Conservation (phyloP, 495 filamentous ascomycete genomes). For the Aspergillus wentii region DNA sequence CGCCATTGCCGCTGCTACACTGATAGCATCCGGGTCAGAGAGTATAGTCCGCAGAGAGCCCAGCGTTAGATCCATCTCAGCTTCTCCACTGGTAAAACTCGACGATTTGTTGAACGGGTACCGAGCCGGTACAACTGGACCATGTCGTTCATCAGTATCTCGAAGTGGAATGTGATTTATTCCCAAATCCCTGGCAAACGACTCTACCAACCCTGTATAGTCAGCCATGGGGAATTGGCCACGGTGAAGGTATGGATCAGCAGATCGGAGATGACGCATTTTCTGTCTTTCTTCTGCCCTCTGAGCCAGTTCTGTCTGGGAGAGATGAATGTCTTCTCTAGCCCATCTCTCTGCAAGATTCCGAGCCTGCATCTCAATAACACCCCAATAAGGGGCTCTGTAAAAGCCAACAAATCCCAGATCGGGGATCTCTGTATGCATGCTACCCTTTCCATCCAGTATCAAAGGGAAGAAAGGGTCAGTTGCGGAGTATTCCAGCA, state of each 20-base stretch:
- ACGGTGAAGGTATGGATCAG: conserved; percentile 31
- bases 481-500: conserved; percentile 48
- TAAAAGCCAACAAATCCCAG: conserved; percentile 85
- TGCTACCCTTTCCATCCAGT: conserved; percentile 60
- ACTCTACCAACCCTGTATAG: conserved; percentile 74
- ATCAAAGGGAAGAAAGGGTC: conserved; percentile 62
- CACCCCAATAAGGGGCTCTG: conserved; percentile 79
- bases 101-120: conserved; percentile 14
- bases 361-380: conserved; percentile 82
- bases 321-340: background rate
- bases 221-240: conserved; percentile 78
- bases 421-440: conserved; percentile 54
- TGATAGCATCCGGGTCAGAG: background rate
- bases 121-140: conserved; percentile 33
- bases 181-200: conserved; percentile 52
- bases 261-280: conserved; percentile 20
- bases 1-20: conserved; percentile 30
- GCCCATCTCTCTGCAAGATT: conserved; percentile 49
- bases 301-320: conserved; percentile 8
- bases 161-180: conserved; percentile 15
- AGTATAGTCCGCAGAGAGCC: conserved; percentile 15
- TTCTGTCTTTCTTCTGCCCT: conserved; percentile 17
- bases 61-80: conserved; percentile 12
- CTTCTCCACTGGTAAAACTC: background rate
- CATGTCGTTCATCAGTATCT: conserved; percentile 6